These are phyloP conservation scores for Guyanaporus albipodus DNA, from an alignment of 768 basidiomycete genomes.

Conservation along the genomic window DNA sequence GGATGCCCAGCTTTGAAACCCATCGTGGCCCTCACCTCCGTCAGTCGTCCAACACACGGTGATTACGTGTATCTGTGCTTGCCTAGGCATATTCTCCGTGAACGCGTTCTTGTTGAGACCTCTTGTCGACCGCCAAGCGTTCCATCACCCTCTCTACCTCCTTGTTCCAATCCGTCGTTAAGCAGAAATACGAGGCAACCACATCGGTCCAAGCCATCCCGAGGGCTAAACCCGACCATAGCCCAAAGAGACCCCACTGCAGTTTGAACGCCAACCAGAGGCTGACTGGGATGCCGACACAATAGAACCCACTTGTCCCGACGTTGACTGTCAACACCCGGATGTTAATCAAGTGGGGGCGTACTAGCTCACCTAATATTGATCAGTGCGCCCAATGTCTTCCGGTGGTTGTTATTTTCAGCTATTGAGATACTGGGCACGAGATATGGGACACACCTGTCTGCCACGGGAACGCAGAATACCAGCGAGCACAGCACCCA, in stretches of 20 bases:
- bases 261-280: constrained; percentile 69
- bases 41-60: too few species aligned
- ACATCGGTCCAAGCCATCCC: constrained; percentile 22
- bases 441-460: constrained; percentile 40
- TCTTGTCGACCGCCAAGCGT: constrained; percentile 48
- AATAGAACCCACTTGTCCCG: constrained; percentile 60
- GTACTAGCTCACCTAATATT: constrained; percentile 56
- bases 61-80: too few species aligned
- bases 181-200: constrained; percentile 37
- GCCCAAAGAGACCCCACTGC: constrained; percentile 60
- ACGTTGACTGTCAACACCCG: neutral
- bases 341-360: neutral
- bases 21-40: too few species aligned
- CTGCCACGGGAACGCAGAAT: constrained; percentile 82
- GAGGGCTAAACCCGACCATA: constrained; percentile 84
- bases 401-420: neutral
- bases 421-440: neutral
- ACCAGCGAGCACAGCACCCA: constrained; percentile 66
- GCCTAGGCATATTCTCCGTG: neutral
- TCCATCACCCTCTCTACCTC: constrained; percentile 62
- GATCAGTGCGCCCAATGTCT: constrained; percentile 74
- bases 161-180: constrained; percentile 63
- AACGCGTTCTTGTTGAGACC: neutral
- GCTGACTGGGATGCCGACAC: constrained; percentile 79
- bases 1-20: too few species aligned